Evolutionary conservation across 192 early-diverging fungal species (phyloP).

Genomic region (Gigaspora rosea): DNA sequence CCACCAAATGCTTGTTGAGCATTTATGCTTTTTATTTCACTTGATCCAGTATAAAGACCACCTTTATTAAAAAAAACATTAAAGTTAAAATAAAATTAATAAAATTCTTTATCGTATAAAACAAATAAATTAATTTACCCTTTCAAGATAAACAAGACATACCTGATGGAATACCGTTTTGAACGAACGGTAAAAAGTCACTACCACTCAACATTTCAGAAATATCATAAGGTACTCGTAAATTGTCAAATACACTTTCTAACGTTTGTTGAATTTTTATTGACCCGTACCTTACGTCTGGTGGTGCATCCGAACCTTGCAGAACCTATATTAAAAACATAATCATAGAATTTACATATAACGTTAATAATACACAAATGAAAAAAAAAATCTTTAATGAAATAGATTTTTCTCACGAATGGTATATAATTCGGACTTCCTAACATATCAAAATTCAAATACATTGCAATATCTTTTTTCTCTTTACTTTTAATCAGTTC

Average conservation of each 20-base stretch:
- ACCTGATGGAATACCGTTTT: constrained; percentile 60
- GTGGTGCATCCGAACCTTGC: constrained; percentile 63
- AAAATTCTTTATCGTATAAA: not conserved
- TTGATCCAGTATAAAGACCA: constrained; percentile 65
- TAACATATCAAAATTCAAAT: constrained; percentile 76
- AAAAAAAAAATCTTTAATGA: too few relatives aligned
- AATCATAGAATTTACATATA: not conserved
- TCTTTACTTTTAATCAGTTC: constrained; percentile 46
- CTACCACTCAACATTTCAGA: constrained; percentile 62
- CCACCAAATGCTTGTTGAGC: constrained; percentile 61
- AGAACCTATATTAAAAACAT: constrained; percentile 45
- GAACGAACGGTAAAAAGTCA: constrained; percentile 71
- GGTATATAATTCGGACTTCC: constrained; percentile 73
- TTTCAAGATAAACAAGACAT: not conserved
- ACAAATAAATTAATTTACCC: not conserved
- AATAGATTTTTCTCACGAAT: constrained; percentile 47
- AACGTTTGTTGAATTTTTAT: constrained; percentile 60
- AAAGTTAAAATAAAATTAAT: not conserved
- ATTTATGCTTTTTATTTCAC: constrained; percentile 57
- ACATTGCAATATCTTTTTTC: constrained; percentile 54
- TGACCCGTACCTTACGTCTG: constrained; percentile 48
- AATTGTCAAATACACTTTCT: constrained; percentile 55
- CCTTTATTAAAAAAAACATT: constrained; percentile 35
- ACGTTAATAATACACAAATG: not conserved
- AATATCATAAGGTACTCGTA: constrained; percentile 51